Evolutionary conservation across 2,329 filamentous ascomycete species (phyloP).

Genomic region (Chaetomiaceae sp.): DNA sequence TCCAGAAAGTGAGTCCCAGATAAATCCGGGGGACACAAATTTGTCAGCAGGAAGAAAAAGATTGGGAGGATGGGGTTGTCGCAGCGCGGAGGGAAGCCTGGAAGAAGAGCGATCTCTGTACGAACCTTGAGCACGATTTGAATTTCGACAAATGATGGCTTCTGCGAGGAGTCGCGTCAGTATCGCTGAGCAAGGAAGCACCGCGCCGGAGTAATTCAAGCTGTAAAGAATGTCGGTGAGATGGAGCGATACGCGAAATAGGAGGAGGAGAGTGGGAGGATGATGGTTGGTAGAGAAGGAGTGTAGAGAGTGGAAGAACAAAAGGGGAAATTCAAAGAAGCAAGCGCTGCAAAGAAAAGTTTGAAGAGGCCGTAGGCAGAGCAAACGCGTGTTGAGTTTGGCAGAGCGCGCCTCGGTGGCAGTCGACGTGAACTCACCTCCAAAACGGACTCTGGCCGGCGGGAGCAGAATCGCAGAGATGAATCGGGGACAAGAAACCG

Average conservation of each 20-base stretch:
- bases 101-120: not conserved
- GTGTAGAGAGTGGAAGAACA: not conserved
- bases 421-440: slow-evolving; percentile 21
- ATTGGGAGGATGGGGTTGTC: not conserved
- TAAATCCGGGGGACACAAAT: not conserved
- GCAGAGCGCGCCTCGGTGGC: not conserved
- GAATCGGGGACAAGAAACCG: slow-evolving; percentile 26
- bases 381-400: not conserved
- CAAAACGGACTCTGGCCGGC: slow-evolving; percentile 16
- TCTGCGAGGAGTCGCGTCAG: not conserved
- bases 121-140: slow-evolving; percentile 2
- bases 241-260: not conserved
- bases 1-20: not conserved
- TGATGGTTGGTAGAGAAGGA: not conserved
- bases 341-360: not conserved
- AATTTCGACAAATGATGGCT: slow-evolving; percentile 2
- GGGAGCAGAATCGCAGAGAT: slow-evolving; percentile 14
- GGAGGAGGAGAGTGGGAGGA: not conserved
- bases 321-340: not conserved
- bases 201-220: not conserved
- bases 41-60: not conserved
- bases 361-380: not conserved
- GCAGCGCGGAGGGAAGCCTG: not conserved
- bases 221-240: not conserved
- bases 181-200: not conserved